Percentiles rank a stretch among this genome's conserved stretches.
Evolutionary conservation across 305 asterid species (phyloP).

Genomic region (Ilex paraguariensis): DNA sequence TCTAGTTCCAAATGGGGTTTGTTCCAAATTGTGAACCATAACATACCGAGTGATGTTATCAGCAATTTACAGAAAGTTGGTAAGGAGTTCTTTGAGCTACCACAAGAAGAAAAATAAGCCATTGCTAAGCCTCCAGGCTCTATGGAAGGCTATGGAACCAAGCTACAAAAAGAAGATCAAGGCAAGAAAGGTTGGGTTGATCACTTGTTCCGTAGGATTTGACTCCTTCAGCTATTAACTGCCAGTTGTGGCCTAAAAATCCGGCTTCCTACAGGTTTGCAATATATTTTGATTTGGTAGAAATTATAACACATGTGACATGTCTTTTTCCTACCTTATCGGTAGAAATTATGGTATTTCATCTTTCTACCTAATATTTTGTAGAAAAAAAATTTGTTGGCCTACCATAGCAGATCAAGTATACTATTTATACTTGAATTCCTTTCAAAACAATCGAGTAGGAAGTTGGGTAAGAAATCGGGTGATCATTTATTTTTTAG

Average conservation of each 20-base stretch:
- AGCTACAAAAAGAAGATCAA: conserved; percentile 42
- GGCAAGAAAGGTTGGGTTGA: conserved; percentile 76
- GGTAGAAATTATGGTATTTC: too few relatives aligned
- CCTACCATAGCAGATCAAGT: too few relatives aligned
- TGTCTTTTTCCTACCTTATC: too few relatives aligned
- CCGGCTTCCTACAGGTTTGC: conserved; percentile 54
- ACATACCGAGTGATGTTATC: conserved; percentile 42
- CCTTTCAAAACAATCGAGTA: too few relatives aligned
- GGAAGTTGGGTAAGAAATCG: too few relatives aligned
- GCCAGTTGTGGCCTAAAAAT: conserved; percentile 53
- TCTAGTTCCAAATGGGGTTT: conserved; percentile 60
- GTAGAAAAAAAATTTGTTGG: too few relatives aligned
- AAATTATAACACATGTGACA: too few relatives aligned
- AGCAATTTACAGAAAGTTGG: conserved; percentile 50
- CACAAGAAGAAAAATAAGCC: conserved; percentile 44
- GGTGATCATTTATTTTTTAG: too few relatives aligned
- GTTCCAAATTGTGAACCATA: conserved; percentile 66
- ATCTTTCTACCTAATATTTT: too few relatives aligned
- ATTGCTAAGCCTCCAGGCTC: conserved; percentile 40
- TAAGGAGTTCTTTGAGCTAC: conserved; percentile 51
- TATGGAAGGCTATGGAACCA: conserved; percentile 59
- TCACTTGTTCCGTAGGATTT: conserved; percentile 59
- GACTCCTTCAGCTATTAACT: conserved; percentile 46
- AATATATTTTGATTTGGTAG: too few relatives aligned
- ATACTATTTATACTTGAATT: too few relatives aligned